These are phyloP conservation scores for Agrocybe pediades DNA, from an alignment of 768 basidiomycete genomes.

Conservation along the genomic window DNA sequence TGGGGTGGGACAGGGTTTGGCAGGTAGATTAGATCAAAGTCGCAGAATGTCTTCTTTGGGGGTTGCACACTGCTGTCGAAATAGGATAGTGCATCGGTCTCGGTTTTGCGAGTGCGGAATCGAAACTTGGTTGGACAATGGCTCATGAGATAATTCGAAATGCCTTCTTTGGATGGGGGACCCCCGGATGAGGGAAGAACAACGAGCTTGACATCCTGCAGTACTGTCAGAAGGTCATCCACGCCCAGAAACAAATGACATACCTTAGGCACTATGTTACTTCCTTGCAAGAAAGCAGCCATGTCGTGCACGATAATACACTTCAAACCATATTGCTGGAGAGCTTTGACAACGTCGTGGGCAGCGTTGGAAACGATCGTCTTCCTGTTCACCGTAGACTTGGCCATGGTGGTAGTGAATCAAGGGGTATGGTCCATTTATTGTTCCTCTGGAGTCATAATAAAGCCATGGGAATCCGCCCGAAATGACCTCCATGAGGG, in stretches of 20 bases:
- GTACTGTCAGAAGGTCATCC: neutral
- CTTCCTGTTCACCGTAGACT: slow-evolving; percentile 14
- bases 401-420: slow-evolving; percentile 13
- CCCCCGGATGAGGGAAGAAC: slow-evolving; percentile 11
- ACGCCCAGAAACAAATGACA: neutral
- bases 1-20: slow-evolving; percentile 15
- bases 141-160: slow-evolving; percentile 11
- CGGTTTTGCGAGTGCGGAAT: slow-evolving; percentile 14
- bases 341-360: slow-evolving; percentile 11
- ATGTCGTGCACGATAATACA: slow-evolving; percentile 17
- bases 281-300: slow-evolving; percentile 18
- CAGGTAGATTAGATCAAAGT: slow-evolving; percentile 13
- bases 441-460: slow-evolving; percentile 1
- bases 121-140: slow-evolving; percentile 13
- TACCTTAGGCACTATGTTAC: slow-evolving; percentile 16
- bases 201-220: slow-evolving; percentile 15
- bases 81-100: slow-evolving; percentile 12
- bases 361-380: slow-evolving; percentile 20
- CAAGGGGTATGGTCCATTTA: slow-evolving; percentile 6
- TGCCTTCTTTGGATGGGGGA: slow-evolving; percentile 4
- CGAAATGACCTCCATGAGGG: slow-evolving; percentile 9
- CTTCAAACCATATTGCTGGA: slow-evolving; percentile 8
- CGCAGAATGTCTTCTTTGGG: slow-evolving; percentile 16
- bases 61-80: slow-evolving; percentile 13
- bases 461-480: slow-evolving; percentile 13